Base-by-base conservation (phyloP, 2,329 filamentous ascomycete species). In the Penicillium capsulatum region DNA sequence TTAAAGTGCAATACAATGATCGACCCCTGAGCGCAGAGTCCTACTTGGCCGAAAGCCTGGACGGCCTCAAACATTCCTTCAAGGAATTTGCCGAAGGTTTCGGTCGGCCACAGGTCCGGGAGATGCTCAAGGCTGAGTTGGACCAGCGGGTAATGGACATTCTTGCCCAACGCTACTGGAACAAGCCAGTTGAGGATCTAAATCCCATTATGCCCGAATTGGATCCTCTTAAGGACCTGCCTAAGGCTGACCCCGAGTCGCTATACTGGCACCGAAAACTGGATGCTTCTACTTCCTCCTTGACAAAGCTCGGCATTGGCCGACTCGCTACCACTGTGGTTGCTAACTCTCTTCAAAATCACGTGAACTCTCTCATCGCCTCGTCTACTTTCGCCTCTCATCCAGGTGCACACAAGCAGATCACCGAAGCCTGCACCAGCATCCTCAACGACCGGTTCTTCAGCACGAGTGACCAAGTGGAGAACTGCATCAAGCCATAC, bases 1-100 rank as follows among this genome's bases (percentile, higher is more conserved):
- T 95, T 75, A 98, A 98, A 64, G 92, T 98, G 4, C 94, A 98
- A 64, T 98, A 98, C 69, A 98, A 98, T 58, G 92, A 98, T 62
- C 82, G 92, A 5, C 88, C 91, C 1, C 73, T 98, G 24, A 95
- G 88, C 35, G 92, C 92, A 2, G 92, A 98, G 62, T 95, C 91
- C 3, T 98, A 98, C 61, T 77, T 98, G 27, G 92, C 92, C 2
- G 92, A 97, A 64, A 94, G 86, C 51, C 72, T 98, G 3, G 92
- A 98, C 64, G 83, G 84, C 14, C 97, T 98, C 76, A 98, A 98
- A 68, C 94, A 97, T 65, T 87, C 88, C 0, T 98, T 98, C 70
- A 96, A 95, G 62, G 84, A 86, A 51, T 95, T 97, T 59, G 83
- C 88, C 0, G 88, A 94, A 51, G 77, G 79, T 19, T 98, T 98